Percentiles rank a stretch among this genome's conserved stretches.
Evolutionary conservation across 106 monocot species (phyloP).

Genomic region (Xerophyta viscosa): DNA sequence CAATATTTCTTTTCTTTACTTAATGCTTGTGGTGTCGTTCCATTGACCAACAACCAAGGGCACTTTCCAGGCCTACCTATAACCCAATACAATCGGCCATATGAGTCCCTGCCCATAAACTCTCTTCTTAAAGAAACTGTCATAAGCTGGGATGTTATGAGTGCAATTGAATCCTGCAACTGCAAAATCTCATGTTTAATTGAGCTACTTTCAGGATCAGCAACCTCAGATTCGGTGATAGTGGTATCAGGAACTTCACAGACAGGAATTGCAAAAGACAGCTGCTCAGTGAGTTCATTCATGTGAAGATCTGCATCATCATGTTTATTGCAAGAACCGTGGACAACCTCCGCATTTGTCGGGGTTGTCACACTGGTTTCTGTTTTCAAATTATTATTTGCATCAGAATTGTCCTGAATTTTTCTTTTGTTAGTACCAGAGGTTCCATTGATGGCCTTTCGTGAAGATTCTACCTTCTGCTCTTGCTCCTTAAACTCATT

Average conservation of each 20-base stretch:
- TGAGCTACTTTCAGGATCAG: conserved; percentile 32
- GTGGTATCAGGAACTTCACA: conserved; percentile 2
- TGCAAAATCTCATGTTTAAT: conserved; percentile 55
- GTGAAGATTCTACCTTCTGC: conserved; percentile 2
- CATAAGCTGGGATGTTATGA: conserved; percentile 59
- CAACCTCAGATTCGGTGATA: conserved; percentile 13
- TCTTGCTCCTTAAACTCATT: conserved; percentile 8
- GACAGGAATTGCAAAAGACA: conserved; percentile 5
- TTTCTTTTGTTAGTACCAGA: conserved; percentile 10
- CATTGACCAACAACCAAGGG: conserved; percentile 80
- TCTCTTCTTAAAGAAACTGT: conserved; percentile 73
- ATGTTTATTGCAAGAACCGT: conserved; percentile 8
- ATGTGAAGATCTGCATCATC: conserved; percentile 7
- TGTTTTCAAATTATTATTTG: neutral
- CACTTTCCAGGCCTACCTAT: conserved; percentile 60
- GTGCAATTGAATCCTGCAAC: conserved; percentile 57
- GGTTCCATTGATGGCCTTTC: conserved; percentile 14
- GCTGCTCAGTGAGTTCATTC: conserved; percentile 2
- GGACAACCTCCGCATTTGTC: conserved; percentile 1
- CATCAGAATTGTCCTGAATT: neutral
- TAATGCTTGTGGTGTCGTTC: conserved; percentile 20
- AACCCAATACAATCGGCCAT: conserved; percentile 78
- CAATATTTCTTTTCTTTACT: neutral
- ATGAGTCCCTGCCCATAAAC: conserved; percentile 76
- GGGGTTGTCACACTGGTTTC: conserved; percentile 9